A percentile compares a stretch with the other conserved stretches of the same genome.
Conservation (phyloP, 108 stramenopile genomes). For the Pseudonitzschia delicatissima region DNA sequence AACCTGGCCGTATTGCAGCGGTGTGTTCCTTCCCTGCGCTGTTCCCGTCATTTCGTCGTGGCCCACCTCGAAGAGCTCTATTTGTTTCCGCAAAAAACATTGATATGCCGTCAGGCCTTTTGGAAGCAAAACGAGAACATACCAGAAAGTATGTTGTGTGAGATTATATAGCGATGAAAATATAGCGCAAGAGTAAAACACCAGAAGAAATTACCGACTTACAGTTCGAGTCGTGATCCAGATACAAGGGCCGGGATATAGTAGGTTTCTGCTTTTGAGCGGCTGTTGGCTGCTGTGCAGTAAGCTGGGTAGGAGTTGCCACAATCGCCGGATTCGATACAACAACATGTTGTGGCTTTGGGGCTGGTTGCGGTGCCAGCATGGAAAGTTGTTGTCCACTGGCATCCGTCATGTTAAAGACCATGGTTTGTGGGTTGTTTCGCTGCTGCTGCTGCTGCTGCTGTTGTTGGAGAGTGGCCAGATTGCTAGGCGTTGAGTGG, state of each 20-base stretch:
- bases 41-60: slow-evolving; percentile 30
- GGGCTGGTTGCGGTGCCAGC: too few relatives aligned
- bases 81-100: slow-evolving; percentile 49
- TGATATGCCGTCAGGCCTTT: slow-evolving; percentile 42
- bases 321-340: neutral
- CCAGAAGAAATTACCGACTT: neutral
- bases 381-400: neutral
- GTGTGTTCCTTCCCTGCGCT: slow-evolving; percentile 44
- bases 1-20: slow-evolving; percentile 39
- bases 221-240: slow-evolving; percentile 14
- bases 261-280: neutral
- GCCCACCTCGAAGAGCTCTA: slow-evolving; percentile 51
- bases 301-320: neutral
- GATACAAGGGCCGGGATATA: slow-evolving; percentile 1
- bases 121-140: neutral
- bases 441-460: neutral
- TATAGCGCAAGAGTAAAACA: neutral
- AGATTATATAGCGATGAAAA: too few relatives aligned
- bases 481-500: neutral
- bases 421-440: too few relatives aligned
- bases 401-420: too few relatives aligned
- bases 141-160: neutral
- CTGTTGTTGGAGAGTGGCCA: neutral
- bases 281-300: neutral
- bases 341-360: neutral